A percentile compares a stretch with the other conserved stretches of the same genome.
phyloP scores from a whole-genome alignment of 2,329 filamentous ascomycete species.

The Fusarium nanum region DNA sequence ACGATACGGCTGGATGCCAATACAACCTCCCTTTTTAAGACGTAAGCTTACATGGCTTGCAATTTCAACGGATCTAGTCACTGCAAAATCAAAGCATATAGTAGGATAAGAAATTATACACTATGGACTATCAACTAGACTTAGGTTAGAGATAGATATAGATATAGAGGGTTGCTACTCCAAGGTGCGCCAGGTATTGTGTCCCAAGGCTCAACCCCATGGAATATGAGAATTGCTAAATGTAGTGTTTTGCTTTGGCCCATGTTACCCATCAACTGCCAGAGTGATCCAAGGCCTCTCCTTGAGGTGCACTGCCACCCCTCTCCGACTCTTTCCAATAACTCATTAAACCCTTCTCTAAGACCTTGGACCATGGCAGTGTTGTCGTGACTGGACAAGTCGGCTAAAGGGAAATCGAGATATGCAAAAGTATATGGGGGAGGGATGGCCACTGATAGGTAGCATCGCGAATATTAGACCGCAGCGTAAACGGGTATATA shows the following conservation, averaged over 20 bases:
- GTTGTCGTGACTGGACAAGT: constrained; percentile 29
- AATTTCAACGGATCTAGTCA: neutral
- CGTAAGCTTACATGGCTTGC: neutral
- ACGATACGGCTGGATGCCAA: constrained; percentile 3
- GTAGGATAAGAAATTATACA: constrained; percentile 52
- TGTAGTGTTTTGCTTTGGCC: constrained; percentile 43
- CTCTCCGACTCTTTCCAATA: constrained; percentile 23
- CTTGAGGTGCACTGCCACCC: constrained; percentile 32
- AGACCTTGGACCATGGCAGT: constrained; percentile 41
- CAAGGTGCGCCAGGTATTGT: constrained; percentile 40
- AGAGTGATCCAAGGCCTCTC: constrained; percentile 44
- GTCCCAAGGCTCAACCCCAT: constrained; percentile 41
- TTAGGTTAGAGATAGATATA: constrained; percentile 38
- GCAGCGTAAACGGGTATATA: constrained; percentile 49
- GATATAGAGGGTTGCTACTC: constrained; percentile 47
- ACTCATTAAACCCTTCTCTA: constrained; percentile 22
- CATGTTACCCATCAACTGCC: constrained; percentile 41
- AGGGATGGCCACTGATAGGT: constrained; percentile 41
- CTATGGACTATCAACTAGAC: constrained; percentile 48
- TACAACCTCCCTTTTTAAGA: constrained; percentile 9
- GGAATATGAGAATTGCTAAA: constrained; percentile 39
- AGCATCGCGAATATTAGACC: constrained; percentile 47
- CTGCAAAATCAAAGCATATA: constrained; percentile 12
- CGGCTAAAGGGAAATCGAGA: constrained; percentile 5
- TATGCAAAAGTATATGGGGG: constrained; percentile 33